Percentiles rank a stretch among this genome's conserved stretches.
phyloP scores from a whole-genome alignment of 2,329 filamentous ascomycete genomes.

The Fusarium vanettenii region DNA sequence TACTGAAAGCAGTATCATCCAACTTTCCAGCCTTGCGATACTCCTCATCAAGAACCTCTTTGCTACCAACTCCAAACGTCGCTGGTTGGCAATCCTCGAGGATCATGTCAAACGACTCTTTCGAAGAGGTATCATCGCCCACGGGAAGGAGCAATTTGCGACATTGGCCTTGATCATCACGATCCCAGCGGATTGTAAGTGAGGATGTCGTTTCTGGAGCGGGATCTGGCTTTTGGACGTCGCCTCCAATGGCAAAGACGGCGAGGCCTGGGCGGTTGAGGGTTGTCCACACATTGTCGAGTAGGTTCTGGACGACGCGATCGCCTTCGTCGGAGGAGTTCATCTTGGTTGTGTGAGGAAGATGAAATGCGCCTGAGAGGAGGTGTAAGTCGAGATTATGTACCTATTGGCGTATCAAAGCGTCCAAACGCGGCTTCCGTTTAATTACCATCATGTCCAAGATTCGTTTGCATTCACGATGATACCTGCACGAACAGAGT shows the following conservation, averaged over 20 bases:
- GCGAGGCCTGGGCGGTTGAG: background rate
- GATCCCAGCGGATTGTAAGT: background rate
- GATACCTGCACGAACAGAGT: background rate
- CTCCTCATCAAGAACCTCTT: background rate
- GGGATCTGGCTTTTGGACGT: background rate
- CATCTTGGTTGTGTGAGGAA: background rate
- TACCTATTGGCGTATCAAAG: background rate
- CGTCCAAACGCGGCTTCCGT: background rate
- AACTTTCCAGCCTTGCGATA: background rate
- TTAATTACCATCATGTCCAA: background rate
- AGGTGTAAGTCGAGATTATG: background rate
- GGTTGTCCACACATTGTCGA: background rate
- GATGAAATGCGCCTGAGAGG: background rate
- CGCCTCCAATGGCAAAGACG: conserved; percentile 22
- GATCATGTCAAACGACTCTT: background rate
- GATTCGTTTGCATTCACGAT: background rate
- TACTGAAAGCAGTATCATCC: background rate
- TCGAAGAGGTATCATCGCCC: background rate
- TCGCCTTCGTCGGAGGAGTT: rapidly evolving
- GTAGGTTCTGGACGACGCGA: background rate
- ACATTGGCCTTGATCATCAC: background rate
- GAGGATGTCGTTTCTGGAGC: background rate
- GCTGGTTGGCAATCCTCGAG: background rate
- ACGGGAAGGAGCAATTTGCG: background rate
- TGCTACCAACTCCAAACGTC: background rate